Conservation (phyloP, 1,284 basidiomycete species). For the Moesziomyces sp. region DNA sequence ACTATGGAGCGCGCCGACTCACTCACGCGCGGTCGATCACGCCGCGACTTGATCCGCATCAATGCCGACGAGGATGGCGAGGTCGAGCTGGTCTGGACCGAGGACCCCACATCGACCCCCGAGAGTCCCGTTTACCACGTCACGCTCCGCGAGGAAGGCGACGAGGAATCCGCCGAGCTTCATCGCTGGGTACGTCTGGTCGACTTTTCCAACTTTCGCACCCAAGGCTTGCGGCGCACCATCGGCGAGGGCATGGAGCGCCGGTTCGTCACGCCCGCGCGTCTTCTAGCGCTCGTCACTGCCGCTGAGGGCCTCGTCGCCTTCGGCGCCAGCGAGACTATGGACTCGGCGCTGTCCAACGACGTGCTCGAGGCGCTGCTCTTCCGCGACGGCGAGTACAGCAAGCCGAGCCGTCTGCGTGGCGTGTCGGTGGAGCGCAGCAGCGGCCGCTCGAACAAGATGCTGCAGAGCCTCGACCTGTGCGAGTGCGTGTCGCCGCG, state of each 20-base stretch:
- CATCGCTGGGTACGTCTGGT: slow-evolving; percentile 60
- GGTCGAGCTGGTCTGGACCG: slow-evolving; percentile 58
- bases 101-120: slow-evolving; percentile 39
- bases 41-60: slow-evolving; percentile 35
- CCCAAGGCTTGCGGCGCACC: slow-evolving; percentile 90
- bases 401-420: slow-evolving; percentile 53
- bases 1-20: slow-evolving; percentile 12
- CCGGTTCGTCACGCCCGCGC: slow-evolving; percentile 90
- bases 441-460: slow-evolving; percentile 49
- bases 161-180: slow-evolving; percentile 30
- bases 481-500: slow-evolving; percentile 92
- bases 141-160: slow-evolving; percentile 41
- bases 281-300: slow-evolving; percentile 71
- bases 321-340: slow-evolving; percentile 64
- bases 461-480: slow-evolving; percentile 86
- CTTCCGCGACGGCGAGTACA: slow-evolving; percentile 62
- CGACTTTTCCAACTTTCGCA: slow-evolving; percentile 88
- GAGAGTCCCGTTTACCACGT: slow-evolving; percentile 52
- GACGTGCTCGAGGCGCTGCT: slow-evolving; percentile 65
- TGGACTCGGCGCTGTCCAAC: slow-evolving; percentile 64
- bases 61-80: slow-evolving; percentile 47
- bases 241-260: slow-evolving; percentile 87
- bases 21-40: slow-evolving; percentile 14
- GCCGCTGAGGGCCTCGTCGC: slow-evolving; percentile 61
- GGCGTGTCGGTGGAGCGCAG: slow-evolving; percentile 62